These are phyloP conservation scores for Firmiana major DNA, from an alignment of 345 rosid genomes.

Conservation along the genomic window DNA sequence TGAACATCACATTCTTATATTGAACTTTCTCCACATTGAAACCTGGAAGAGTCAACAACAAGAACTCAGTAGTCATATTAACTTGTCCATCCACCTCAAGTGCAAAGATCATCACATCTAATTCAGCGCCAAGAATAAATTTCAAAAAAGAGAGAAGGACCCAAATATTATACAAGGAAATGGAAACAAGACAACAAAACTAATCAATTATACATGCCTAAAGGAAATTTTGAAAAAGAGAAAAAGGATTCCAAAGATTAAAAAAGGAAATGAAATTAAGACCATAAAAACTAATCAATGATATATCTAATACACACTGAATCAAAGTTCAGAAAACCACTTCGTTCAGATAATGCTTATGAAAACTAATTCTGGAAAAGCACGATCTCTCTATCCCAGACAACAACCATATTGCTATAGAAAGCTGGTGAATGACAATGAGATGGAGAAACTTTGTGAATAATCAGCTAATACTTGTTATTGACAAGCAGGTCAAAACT, in stretches of 20 bases:
- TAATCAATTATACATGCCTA: neutral
- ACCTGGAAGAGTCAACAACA: slow-evolving; percentile 43
- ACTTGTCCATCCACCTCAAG: neutral
- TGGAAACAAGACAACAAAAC: neutral
- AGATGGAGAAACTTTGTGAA: neutral
- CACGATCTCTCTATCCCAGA: neutral
- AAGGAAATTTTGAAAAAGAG: neutral
- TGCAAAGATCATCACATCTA: neutral
- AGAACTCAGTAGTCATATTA: neutral
- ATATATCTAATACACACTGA: neutral
- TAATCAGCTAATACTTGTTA: neutral
- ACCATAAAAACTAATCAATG: too few relatives aligned
- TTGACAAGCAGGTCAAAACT: neutral
- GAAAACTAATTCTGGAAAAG: neutral
- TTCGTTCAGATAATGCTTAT: neutral
- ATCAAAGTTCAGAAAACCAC: neutral
- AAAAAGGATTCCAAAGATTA: neutral
- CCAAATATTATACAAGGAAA: neutral
- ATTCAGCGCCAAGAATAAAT: neutral
- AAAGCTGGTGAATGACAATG: neutral
- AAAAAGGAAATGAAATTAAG: neutral
- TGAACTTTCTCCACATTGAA: slow-evolving; percentile 99
- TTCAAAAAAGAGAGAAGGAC: neutral
- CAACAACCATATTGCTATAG: neutral
- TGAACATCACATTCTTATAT: slow-evolving; percentile 97